Percentiles rank a stretch among this genome's conserved stretches.
phyloP scores from a whole-genome alignment of 2,329 filamentous ascomycete genomes.

The Aschersonia sp. region DNA sequence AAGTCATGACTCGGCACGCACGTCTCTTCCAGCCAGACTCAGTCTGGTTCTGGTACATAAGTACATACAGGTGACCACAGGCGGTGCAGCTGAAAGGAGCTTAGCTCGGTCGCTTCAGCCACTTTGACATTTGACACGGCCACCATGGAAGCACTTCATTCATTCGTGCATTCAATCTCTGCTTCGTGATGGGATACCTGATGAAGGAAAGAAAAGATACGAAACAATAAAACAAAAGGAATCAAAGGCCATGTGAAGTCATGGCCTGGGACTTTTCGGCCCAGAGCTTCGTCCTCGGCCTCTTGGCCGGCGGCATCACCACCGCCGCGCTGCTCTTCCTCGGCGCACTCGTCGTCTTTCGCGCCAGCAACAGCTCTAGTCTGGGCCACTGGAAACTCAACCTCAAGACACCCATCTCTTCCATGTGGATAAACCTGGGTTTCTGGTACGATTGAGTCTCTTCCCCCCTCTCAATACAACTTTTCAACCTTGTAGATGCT shows the following conservation, averaged over 20 bases:
- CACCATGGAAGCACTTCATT: too few relatives aligned
- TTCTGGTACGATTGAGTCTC: constrained; percentile 31
- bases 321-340: constrained; percentile 7
- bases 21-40: too few relatives aligned
- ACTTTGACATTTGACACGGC: too few relatives aligned
- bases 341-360: constrained; percentile 8
- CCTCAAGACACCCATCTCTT: constrained; percentile 25
- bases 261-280: constrained; percentile 3
- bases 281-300: constrained; percentile 14
- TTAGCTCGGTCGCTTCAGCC: too few relatives aligned
- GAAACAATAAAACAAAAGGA: too few relatives aligned
- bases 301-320: constrained; percentile 12
- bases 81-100: too few relatives aligned
- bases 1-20: too few relatives aligned
- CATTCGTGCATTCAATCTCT: too few relatives aligned
- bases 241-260: background rate
- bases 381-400: constrained; percentile 43
- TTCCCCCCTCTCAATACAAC: background rate
- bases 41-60: too few relatives aligned
- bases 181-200: too few relatives aligned
- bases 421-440: constrained; percentile 53
- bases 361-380: constrained; percentile 24
- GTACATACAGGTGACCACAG: too few relatives aligned
- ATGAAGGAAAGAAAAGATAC: too few relatives aligned
- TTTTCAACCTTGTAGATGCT: background rate